Evolutionary conservation across 2,329 filamentous ascomycete species (phyloP).

Genomic region (Sarocladium brachiariae): DNA sequence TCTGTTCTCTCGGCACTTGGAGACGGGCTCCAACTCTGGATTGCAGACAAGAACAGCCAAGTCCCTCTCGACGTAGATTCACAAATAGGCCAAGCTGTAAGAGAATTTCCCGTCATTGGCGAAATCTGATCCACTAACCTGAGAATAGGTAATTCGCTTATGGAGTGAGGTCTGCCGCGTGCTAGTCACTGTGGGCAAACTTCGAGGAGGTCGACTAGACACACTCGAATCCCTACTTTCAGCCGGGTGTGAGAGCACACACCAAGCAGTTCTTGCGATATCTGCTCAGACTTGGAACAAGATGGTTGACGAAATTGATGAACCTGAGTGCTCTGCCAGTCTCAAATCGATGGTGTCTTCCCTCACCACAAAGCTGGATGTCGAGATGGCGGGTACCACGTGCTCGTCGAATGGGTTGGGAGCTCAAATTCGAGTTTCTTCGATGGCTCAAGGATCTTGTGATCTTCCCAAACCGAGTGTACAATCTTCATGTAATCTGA

Average conservation of each 20-base stretch:
- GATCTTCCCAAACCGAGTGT: background rate
- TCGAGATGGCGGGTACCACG: conserved; percentile 35
- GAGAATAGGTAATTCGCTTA: conserved; percentile 35
- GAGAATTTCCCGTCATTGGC: conserved; percentile 17
- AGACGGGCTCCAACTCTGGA: conserved; percentile 53
- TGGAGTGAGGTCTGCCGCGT: conserved; percentile 43
- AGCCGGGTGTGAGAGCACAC: conserved; percentile 53
- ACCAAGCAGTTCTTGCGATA: conserved; percentile 43
- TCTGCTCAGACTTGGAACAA: conserved; percentile 58
- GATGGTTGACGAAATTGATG: conserved; percentile 54
- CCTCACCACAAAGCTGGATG: conserved; percentile 46
- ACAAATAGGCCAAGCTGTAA: conserved; percentile 37
- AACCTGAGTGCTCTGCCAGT: conserved; percentile 56
- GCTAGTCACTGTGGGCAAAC: conserved; percentile 26
- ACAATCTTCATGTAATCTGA: background rate
- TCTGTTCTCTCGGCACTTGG: conserved; percentile 37
- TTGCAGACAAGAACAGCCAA: conserved; percentile 47
- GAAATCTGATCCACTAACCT: conserved; percentile 18
- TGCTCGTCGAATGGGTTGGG: conserved; percentile 30
- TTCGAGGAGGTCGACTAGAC: conserved; percentile 39
- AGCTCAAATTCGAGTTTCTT: conserved; percentile 21
- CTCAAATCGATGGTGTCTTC: conserved; percentile 57
- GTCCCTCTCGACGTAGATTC: conserved; percentile 35
- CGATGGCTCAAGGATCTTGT: background rate
- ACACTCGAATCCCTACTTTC: conserved; percentile 48